Evolutionary conservation across 768 basidiomycete species (phyloP).

Genomic region (Kwoniella europaea): DNA sequence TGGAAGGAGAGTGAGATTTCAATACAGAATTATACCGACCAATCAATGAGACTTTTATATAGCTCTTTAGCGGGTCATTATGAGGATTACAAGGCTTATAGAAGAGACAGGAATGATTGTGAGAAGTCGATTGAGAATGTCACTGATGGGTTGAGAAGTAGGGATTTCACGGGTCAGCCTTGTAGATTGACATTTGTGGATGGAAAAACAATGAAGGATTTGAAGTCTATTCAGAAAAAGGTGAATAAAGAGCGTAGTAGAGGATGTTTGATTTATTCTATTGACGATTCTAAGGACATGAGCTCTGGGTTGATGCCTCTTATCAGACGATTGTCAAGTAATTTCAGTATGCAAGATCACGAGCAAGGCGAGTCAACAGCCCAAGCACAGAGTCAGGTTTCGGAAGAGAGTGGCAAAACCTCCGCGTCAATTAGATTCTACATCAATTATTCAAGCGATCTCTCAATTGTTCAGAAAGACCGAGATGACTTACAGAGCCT

Average conservation of each 20-base stretch:
- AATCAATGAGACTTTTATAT: background rate
- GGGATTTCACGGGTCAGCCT: background rate
- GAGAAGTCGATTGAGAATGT: background rate
- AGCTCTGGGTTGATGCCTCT: too few relatives aligned
- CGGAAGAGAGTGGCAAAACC: too few relatives aligned
- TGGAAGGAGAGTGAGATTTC: background rate
- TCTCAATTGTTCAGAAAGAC: background rate
- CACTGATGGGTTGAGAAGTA: background rate
- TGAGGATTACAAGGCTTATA: background rate
- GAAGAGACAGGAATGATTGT: background rate
- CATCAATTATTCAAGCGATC: background rate
- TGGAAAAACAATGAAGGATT: background rate
- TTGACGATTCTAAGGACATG: too few relatives aligned
- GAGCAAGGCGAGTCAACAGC: too few relatives aligned
- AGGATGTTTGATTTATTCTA: background rate
- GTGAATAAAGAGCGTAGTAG: background rate
- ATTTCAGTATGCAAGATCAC: too few relatives aligned
- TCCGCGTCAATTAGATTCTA: background rate
- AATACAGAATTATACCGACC: background rate
- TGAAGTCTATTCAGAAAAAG: background rate
- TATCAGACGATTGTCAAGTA: too few relatives aligned
- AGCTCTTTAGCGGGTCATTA: background rate
- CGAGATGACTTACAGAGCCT: background rate
- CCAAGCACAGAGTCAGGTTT: too few relatives aligned
- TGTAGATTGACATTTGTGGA: background rate